phyloP scores from a whole-genome alignment of 2,329 filamentous ascomycete genomes.

The Diaporthe sp. region DNA sequence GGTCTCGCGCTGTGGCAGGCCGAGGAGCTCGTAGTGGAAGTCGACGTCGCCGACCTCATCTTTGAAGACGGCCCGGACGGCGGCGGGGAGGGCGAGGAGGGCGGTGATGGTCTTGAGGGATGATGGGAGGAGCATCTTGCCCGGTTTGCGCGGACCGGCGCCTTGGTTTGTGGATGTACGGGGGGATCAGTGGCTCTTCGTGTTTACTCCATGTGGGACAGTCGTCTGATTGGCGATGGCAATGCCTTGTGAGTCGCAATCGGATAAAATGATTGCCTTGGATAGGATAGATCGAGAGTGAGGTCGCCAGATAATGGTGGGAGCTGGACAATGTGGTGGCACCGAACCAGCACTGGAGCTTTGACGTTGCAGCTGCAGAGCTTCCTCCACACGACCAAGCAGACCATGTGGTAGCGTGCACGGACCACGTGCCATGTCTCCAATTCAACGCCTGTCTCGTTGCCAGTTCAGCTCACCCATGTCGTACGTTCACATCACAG shows the following conservation, averaged over 20 bases:
- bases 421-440: background rate
- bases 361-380: conserved; percentile 26
- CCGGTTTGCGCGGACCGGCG: conserved; percentile 31
- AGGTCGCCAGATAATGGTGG: background rate
- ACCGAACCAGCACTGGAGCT: background rate
- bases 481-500: too few relatives aligned
- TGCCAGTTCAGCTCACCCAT: too few relatives aligned
- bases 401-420: background rate
- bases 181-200: background rate
- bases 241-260: background rate
- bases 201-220: conserved; percentile 34
- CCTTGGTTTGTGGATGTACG: background rate
- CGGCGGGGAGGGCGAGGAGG: conserved; percentile 59
- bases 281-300: background rate
- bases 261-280: background rate
- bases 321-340: background rate
- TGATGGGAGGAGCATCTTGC: conserved; percentile 39
- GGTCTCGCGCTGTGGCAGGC: conserved; percentile 82
- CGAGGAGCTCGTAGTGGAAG: conserved; percentile 92
- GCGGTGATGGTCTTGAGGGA: conserved; percentile 44
- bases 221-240: background rate
- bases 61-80: conserved; percentile 79
- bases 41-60: conserved; percentile 95
- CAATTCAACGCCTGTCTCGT: background rate
- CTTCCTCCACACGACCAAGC: conserved; percentile 4